Evolutionary conservation across 345 rosid genomes (phyloP).

Genomic region (Corymbia maculata): DNA sequence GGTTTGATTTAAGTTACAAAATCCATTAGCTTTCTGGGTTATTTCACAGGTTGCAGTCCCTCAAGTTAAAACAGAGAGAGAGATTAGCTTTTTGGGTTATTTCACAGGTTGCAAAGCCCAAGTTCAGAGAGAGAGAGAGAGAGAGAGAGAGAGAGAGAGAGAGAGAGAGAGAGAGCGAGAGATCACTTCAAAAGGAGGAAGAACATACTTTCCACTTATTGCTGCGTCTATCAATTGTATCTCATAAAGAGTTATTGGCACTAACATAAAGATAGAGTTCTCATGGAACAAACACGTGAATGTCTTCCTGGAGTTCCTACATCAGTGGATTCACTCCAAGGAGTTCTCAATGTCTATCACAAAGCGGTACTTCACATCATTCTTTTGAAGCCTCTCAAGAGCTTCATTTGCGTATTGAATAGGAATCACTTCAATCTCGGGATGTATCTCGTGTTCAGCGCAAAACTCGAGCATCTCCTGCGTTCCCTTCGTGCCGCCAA

Average conservation of each 20-base stretch:
- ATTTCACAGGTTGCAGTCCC: neutral
- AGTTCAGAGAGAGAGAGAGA: neutral
- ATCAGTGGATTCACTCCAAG: conserved; percentile 1
- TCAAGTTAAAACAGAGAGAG: no score
- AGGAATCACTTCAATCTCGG: conserved; percentile 19
- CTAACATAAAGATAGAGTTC: neutral
- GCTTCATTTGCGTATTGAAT: conserved; percentile 25
- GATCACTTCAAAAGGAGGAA: neutral
- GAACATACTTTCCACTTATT: neutral
- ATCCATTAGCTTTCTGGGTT: neutral
- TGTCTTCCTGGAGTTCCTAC: neutral
- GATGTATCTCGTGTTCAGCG: conserved; percentile 15
- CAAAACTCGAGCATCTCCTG: conserved; percentile 33
- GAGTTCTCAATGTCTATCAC: conserved; percentile 24
- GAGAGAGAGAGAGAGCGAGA: neutral
- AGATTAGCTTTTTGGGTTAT: no score
- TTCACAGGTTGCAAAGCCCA: neutral
- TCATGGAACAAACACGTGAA: neutral
- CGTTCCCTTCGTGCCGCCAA: conserved; percentile 14
- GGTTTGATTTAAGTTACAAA: neutral
- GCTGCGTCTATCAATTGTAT: neutral
- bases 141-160: no score
- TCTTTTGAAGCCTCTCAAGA: conserved; percentile 17
- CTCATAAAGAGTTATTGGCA: neutral
- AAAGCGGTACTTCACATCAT: conserved; percentile 21